A percentile compares a stretch with the other conserved stretches of the same genome.
Conservation (phyloP, 352 stramenopile species). For the Detonula confervacea region DNA sequence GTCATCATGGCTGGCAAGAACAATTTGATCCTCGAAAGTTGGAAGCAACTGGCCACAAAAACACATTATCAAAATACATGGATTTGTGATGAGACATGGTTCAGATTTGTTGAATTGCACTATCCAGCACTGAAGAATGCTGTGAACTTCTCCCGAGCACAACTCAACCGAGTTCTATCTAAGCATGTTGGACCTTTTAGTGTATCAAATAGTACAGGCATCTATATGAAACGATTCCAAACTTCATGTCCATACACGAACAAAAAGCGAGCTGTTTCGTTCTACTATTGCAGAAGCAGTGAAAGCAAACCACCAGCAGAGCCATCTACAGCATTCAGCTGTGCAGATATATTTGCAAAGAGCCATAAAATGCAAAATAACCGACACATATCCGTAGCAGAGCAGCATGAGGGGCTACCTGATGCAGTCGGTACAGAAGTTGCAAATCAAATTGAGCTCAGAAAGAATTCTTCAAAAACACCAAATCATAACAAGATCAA, state of each 20-base stretch:
- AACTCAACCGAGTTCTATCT: neutral
- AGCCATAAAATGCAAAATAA: neutral
- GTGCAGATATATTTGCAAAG: neutral
- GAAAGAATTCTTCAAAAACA: no score
- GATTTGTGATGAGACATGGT: neutral
- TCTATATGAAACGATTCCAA: neutral
- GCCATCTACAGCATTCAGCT: neutral
- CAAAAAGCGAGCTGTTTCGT: neutral
- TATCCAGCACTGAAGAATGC: neutral
- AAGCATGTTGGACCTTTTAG: neutral
- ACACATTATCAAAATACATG: neutral
- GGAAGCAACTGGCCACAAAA: no score
- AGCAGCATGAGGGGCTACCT: neutral
- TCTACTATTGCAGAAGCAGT: neutral
- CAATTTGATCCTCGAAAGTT: no score
- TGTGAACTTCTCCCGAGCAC: neutral
- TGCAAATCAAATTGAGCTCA: no score
- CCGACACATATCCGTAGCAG: neutral
- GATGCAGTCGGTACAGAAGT: no score
- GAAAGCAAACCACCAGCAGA: neutral
- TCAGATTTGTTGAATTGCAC: neutral
- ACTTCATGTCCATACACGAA: neutral
- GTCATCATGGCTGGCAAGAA: no score
- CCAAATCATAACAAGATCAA: no score
- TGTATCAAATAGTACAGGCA: neutral